phyloP scores from a whole-genome alignment of 441 rosid genomes.

The Gossypium schwendimanii region DNA sequence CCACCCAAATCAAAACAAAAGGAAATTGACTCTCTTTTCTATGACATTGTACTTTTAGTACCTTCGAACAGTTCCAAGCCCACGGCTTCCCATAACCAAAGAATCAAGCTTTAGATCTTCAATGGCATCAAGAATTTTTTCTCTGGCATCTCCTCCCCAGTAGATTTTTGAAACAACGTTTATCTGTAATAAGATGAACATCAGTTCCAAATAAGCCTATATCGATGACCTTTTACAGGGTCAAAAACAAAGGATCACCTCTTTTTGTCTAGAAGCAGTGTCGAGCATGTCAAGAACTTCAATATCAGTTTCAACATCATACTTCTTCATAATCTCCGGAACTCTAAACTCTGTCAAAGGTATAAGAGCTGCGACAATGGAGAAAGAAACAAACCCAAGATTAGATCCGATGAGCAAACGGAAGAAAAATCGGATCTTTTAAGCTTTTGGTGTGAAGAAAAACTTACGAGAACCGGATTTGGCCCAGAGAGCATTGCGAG shows the following conservation, averaged over 20 bases:
- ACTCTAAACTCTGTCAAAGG: constrained; percentile 77
- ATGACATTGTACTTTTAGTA: constrained; percentile 2
- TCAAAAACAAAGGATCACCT: constrained; percentile 25
- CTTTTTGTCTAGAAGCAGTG: constrained; percentile 70
- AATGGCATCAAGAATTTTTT: constrained; percentile 61
- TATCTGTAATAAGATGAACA: constrained; percentile 26
- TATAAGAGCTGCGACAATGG: constrained; percentile 51
- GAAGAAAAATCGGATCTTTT: neutral
- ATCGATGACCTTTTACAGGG: neutral
- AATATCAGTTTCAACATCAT: constrained; percentile 48
- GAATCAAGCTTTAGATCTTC: constrained; percentile 78
- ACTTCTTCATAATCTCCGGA: constrained; percentile 52
- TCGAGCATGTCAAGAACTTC: constrained; percentile 71
- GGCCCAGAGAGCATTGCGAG: constrained; percentile 48
- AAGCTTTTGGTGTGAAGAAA: neutral
- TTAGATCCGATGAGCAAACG: neutral
- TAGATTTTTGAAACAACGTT: constrained; percentile 56
- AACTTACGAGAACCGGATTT: constrained; percentile 70
- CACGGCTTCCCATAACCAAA: constrained; percentile 86
- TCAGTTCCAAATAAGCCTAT: neutral
- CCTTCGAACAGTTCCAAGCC: constrained; percentile 76
- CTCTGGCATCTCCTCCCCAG: constrained; percentile 95
- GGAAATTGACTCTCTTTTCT: too few species aligned
- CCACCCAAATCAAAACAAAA: neutral
- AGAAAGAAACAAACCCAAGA: neutral